A percentile compares a stretch with the other conserved stretches of the same genome.
phyloP scores from a whole-genome alignment of 2,329 filamentous ascomycete species.

The Sarocladiaceae sp. region DNA sequence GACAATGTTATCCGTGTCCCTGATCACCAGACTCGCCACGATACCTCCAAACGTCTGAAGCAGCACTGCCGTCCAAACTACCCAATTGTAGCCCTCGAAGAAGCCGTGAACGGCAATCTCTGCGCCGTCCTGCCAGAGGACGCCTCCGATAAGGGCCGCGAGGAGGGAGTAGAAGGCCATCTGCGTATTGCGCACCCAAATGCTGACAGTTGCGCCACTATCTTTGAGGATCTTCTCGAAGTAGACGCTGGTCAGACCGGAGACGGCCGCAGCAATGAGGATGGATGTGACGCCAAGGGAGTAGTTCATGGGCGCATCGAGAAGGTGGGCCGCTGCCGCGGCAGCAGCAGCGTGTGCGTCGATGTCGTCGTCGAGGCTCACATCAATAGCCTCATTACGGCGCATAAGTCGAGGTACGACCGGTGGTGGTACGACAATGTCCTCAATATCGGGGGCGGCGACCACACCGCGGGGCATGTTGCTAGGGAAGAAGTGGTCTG shows the following conservation, averaged over 20 bases:
- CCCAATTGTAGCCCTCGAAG: conserved; percentile 89
- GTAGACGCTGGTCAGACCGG: conserved; percentile 80
- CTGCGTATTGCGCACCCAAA: conserved; percentile 95
- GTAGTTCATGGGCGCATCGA: conserved; percentile 63
- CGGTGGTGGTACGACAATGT: neutral
- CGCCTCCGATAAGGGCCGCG: conserved; percentile 79
- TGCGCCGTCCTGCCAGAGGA: conserved; percentile 81
- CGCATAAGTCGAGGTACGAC: neutral
- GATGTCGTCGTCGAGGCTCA: neutral
- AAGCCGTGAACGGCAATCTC: conserved; percentile 82
- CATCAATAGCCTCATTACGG: conserved; percentile 2
- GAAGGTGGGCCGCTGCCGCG: conserved; percentile 17
- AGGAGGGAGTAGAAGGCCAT: conserved; percentile 92
- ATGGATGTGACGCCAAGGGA: conserved; percentile 77
- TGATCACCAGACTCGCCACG: conserved; percentile 48
- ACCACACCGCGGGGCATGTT: conserved; percentile 45
- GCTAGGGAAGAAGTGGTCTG: conserved; percentile 68
- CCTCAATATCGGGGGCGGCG: neutral
- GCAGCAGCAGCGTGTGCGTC: conserved; percentile 42
- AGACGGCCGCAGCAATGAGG: conserved; percentile 71
- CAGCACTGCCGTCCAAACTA: conserved; percentile 81
- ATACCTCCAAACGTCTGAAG: conserved; percentile 83
- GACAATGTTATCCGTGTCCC: conserved; percentile 64
- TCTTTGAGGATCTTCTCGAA: conserved; percentile 93
- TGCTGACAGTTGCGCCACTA: conserved; percentile 55